A percentile compares a stretch with the other conserved stretches of the same genome.
Conservation (phyloP, 805 yeast species). For the Candida pseudofarinosa region DNA sequence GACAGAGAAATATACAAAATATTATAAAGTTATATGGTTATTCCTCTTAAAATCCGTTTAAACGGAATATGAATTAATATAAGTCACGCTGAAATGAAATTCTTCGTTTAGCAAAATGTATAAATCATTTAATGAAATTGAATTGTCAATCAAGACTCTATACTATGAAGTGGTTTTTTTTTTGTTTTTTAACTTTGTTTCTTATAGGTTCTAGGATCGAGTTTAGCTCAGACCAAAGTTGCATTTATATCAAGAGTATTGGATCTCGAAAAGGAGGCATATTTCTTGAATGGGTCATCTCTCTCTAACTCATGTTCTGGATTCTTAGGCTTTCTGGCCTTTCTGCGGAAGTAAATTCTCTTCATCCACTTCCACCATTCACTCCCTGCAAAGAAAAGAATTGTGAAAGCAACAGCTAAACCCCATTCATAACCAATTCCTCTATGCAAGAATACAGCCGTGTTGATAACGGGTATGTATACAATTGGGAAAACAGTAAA, state of each 20-base stretch:
- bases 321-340: conserved; percentile 13
- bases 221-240: neutral
- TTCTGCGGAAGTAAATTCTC: conserved; percentile 43
- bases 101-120: neutral
- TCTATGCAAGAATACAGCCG: conserved; percentile 66
- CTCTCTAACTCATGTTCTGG: conserved; percentile 39
- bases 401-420: conserved; percentile 55
- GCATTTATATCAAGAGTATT: conserved; percentile 25
- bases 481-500: conserved; percentile 74
- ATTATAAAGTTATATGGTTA: neutral
- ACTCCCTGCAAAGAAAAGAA: conserved; percentile 53
- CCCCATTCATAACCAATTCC: conserved; percentile 83
- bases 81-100: neutral
- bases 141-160: neutral
- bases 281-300: conserved; percentile 36
- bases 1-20: neutral
- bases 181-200: too few relatives aligned
- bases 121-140: neutral
- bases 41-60: neutral
- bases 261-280: conserved; percentile 36
- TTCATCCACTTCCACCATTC: conserved; percentile 69
- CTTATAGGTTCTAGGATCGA: neutral
- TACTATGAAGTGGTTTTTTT: too few relatives aligned
- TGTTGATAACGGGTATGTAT: conserved; percentile 84
- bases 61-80: neutral